Evolutionary conservation across 1,284 basidiomycete species (phyloP).

Genomic region (Leccinum colubrinum): DNA sequence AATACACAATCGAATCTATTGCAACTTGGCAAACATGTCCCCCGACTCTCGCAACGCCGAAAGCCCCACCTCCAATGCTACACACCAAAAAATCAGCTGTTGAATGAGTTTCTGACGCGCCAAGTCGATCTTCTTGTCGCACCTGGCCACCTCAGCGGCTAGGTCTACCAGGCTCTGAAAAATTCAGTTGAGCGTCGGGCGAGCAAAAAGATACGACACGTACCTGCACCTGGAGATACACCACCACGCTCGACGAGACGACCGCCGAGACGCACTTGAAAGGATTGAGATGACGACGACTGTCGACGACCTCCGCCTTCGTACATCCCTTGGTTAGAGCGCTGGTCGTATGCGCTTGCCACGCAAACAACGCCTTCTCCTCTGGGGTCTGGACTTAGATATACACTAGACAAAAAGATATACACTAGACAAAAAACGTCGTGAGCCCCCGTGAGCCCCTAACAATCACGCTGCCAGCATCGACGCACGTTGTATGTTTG

Average conservation of each 20-base stretch:
- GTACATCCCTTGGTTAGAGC: slow-evolving; percentile 92
- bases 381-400: slow-evolving; percentile 65
- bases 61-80: slow-evolving; percentile 63
- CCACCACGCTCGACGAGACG: slow-evolving; percentile 45
- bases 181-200: background rate
- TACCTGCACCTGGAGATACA: slow-evolving; percentile 85
- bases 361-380: slow-evolving; percentile 65
- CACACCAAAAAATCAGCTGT: background rate
- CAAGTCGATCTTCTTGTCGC: slow-evolving; percentile 55
- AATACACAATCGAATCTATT: too few species aligned
- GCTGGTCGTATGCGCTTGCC: slow-evolving; percentile 74
- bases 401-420: slow-evolving; percentile 57
- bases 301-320: slow-evolving; percentile 43
- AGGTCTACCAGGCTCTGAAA: slow-evolving; percentile 35
- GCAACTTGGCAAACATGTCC: too few species aligned
- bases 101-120: slow-evolving; percentile 41
- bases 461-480: background rate
- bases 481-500: slow-evolving; percentile 76
- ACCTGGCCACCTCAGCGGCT: too few species aligned
- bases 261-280: slow-evolving; percentile 81
- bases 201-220: slow-evolving; percentile 20
- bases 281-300: slow-evolving; percentile 18
- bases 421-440: background rate
- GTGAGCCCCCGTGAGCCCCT: background rate
- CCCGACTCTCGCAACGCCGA: slow-evolving; percentile 43